Evolutionary conservation across 805 yeast genomes (phyloP), one percentile per base, ranked within the genome.

Genomic region (Lachancea kluyveri): DNA sequence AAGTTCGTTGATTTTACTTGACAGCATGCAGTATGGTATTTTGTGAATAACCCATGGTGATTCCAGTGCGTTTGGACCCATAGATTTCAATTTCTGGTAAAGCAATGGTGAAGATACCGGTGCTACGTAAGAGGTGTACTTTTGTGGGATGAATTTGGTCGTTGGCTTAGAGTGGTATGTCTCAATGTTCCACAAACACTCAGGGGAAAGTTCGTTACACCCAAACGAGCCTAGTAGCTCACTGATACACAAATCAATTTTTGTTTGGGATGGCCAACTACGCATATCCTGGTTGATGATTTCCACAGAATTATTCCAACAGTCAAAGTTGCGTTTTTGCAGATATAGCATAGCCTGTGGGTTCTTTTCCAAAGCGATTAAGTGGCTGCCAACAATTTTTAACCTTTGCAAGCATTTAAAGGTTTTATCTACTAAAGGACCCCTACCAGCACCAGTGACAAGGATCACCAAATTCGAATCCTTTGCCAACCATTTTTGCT

Each of bases 221-320:
- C 95, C 96, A 60, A 90, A 82, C 10, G 95, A 83, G 5, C 96
- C 96, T 17, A 88, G 56, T 6, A 90, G 60, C 53, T 88, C 96
- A 26, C 94, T 80, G 1, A 90, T 67, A 6, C 87, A 69, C 25
- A 88, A 47, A 48, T 82, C 70, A 35, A 69, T 66, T 11, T 62
- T 60, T 8, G 50, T 39, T 5, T 41, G 42, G 3, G 64, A 65
- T 6, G 47, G 33, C 77, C 78, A 72, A 3, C 46, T 39, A 11
- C 92, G 59, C 55, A 77, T 71, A 54, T 88, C 95, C 3, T 60
- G 63, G 25, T 65, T 57, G 3, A 79, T 50, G 2, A 87, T 53
- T 6, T 64, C 50, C 1, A 83, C 80, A 5, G 46, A 33, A 27
- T 59, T 51, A 8, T 57, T 50, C 94, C 94, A 85, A 14, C 54